Base-by-base conservation (phyloP, 106 monocot species). In the Phalaenopsis equestris region DNA sequence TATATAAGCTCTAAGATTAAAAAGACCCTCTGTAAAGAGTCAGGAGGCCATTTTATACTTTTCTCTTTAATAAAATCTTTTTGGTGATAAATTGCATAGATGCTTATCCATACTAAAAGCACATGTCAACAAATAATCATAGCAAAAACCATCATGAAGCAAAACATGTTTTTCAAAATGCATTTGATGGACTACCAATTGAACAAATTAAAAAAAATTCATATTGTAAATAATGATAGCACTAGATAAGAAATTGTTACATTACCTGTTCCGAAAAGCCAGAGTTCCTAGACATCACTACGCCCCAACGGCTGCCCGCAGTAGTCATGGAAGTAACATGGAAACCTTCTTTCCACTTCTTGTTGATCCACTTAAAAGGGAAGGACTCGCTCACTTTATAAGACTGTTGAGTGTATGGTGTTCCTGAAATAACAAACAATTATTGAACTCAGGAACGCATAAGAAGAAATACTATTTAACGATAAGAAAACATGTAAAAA, bases 311-410 rank as follows among this genome's bases (percentile, higher is more conserved):
- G 73, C 83, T 90, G 14, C 91, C 93, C 83, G 96, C 91, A 38
- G 96, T 96, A 37, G 96, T 91, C 93, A 96, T 93, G 42, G 91
- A 96, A 41, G 96, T 96, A 49, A 93, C 96, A 84, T 96, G 96
- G 75, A 96, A 96, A 30, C 96, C 96, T 91, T 93, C 96, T 87
- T 96, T 96, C 96, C 96, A 93, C 76, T 96, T 96, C 83, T 96
- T 96, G 82, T 96, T 96, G 41, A 96, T 96, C 96, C 96, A 96
- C 81, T 96, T 93, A 83, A 90, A 96, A 78, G 96, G 96, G 86
- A 96, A 96, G 80, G 96, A 93, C 81, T 96, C 96, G 38, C 96
- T 93, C 41, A 96, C 96, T 89, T 96, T 96, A 79, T 91, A 96
- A 15, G 96, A 96, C 65, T 96, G 96, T 55, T 96, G 96, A 23